Conservation (phyloP, 805 yeast genomes). For the Suhomyces emberorum region DNA sequence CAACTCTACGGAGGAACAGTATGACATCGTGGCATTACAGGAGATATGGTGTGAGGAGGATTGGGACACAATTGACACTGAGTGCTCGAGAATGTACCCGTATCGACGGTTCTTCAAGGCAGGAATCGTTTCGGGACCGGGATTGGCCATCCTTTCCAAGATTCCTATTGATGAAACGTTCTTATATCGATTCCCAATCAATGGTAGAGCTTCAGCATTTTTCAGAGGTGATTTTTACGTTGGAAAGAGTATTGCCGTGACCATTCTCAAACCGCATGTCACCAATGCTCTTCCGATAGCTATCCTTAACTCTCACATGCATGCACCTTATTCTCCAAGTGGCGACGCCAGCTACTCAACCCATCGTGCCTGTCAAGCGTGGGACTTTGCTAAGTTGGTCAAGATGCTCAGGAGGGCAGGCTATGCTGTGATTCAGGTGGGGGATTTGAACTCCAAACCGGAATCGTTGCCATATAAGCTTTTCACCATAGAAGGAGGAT, state of each 20-base stretch:
- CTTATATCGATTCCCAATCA: conserved; percentile 81
- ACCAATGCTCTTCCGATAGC: conserved; percentile 59
- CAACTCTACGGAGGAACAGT: conserved; percentile 37
- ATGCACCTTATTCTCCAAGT: conserved; percentile 80
- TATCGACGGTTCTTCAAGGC: conserved; percentile 68
- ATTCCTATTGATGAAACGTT: conserved; percentile 80
- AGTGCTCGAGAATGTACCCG: conserved; percentile 51
- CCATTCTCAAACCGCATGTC: conserved; percentile 51
- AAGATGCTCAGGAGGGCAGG: conserved; percentile 65
- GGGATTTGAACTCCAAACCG: conserved; percentile 89
- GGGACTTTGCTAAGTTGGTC: conserved; percentile 81
- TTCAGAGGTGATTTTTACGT: conserved; percentile 97
- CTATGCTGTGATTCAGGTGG: conserved; percentile 82
- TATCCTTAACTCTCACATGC: conserved; percentile 89
- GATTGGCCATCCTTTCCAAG: conserved; percentile 78
- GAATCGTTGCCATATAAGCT: conserved; percentile 79
- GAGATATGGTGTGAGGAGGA: conserved; percentile 90
- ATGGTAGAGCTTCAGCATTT: conserved; percentile 92
- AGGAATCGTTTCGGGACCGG: conserved; percentile 92
- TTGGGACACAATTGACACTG: conserved; percentile 59
- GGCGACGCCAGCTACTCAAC: conserved; percentile 91
- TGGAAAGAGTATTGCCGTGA: conserved; percentile 83
- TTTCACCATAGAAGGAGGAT: conserved; percentile 62
- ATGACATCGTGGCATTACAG: conserved; percentile 89
- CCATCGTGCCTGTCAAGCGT: conserved; percentile 92